Conservation (phyloP, 768 basidiomycete genomes). For the Gymnopilus junonius region DNA sequence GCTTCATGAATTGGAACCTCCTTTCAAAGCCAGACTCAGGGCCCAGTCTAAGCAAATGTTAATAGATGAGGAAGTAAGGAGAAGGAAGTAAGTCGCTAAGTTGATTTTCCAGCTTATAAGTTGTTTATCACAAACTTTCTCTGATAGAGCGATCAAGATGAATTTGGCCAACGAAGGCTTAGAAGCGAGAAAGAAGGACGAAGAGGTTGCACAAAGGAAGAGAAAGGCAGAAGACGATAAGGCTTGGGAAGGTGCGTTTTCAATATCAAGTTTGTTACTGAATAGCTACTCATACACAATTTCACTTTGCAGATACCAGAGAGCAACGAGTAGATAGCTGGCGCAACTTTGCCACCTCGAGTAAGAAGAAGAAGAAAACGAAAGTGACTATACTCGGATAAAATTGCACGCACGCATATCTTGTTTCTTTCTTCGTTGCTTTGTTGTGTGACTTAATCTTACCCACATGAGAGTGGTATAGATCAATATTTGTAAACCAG, state of each 20-base stretch:
- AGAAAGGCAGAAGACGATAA: conserved; percentile 90
- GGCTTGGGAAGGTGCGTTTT: conserved; percentile 78
- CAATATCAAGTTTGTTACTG: neutral
- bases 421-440: conserved; percentile 15
- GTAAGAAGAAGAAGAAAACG: conserved; percentile 85
- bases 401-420: conserved; percentile 21
- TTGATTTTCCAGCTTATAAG: conserved; percentile 25
- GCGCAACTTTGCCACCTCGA: conserved; percentile 69
- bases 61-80: conserved; percentile 87
- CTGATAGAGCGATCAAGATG: conserved; percentile 79
- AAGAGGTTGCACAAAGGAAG: conserved; percentile 76
- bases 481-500: conserved; percentile 16
- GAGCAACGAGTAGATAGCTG: conserved; percentile 87
- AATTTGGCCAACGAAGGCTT: conserved; percentile 91
- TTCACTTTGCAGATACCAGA: conserved; percentile 56
- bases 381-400: conserved; percentile 72
- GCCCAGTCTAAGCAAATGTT: conserved; percentile 81
- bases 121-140: neutral
- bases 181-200: conserved; percentile 93
- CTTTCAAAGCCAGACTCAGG: conserved; percentile 69
- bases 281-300: neutral
- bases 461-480: neutral
- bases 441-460: conserved; percentile 5
- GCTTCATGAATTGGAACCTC: conserved; percentile 59
- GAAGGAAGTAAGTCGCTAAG: conserved; percentile 73